Conservation (phyloP, 1,139 yeast species). For the Magnusiomyces magnusii region DNA sequence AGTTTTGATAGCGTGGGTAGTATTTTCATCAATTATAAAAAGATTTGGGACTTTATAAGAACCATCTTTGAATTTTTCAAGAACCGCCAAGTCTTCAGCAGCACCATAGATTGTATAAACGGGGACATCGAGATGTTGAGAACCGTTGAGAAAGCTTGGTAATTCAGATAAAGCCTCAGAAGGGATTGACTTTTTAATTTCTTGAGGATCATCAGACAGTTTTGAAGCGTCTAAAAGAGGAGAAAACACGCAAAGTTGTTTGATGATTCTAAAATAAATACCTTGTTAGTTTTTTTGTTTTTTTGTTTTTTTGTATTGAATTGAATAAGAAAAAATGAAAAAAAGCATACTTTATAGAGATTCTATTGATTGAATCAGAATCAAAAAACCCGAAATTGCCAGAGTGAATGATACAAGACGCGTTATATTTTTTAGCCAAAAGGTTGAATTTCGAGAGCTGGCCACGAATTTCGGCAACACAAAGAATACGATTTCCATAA, state of each 20-base stretch:
- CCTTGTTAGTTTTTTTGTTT: background rate
- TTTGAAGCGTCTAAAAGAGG: conserved; percentile 48
- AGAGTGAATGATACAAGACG: conserved; percentile 55
- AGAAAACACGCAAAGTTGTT: conserved; percentile 64
- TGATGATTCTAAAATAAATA: conserved; percentile 29
- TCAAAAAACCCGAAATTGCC: conserved; percentile 80
- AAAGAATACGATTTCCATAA: conserved; percentile 40
- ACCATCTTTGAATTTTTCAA: conserved; percentile 53
- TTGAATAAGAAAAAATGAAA: no score
- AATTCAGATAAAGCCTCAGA: conserved; percentile 47
- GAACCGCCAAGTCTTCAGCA: conserved; percentile 61
- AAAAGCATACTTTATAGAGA: conserved; percentile 29
- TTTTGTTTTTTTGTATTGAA: no score
- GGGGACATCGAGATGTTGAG: conserved; percentile 45
- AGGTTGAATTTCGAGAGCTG: conserved; percentile 42
- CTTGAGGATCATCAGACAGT: conserved; percentile 34
- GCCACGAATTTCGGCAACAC: conserved; percentile 51
- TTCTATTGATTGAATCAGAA: conserved; percentile 46
- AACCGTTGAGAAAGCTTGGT: conserved; percentile 45
- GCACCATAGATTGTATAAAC: conserved; percentile 73
- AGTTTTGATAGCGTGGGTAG: conserved; percentile 34
- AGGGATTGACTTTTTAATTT: conserved; percentile 36
- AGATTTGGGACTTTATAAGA: conserved; percentile 49
- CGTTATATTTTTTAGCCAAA: conserved; percentile 41
- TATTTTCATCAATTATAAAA: conserved; percentile 52